A percentile compares a stretch with the other conserved stretches of the same genome.
phyloP scores from a whole-genome alignment of 495 filamentous ascomycete species.

The Penicillium mononematosum region DNA sequence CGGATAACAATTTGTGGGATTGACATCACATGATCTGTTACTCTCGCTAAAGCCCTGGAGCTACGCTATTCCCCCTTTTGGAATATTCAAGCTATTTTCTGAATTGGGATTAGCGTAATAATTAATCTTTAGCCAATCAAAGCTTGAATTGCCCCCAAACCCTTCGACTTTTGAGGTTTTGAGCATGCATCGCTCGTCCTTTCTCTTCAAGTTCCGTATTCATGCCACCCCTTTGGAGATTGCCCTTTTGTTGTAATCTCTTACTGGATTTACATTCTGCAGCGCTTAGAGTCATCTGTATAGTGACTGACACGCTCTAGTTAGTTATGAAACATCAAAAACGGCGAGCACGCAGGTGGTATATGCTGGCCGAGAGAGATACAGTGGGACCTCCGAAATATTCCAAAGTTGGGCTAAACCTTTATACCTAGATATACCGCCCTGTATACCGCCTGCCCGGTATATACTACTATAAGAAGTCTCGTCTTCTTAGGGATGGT shows the following conservation, averaged over 20 bases:
- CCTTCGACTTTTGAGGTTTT: neutral
- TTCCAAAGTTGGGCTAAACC: too few relatives aligned
- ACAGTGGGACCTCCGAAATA: too few relatives aligned
- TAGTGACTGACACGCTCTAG: neutral
- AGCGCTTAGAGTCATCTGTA: neutral
- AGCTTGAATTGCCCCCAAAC: neutral
- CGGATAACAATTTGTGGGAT: conserved; percentile 12
- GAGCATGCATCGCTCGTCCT: neutral
- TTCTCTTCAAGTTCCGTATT: neutral
- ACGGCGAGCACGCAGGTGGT: neutral
- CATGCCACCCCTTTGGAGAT: neutral
- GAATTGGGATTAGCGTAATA: neutral
- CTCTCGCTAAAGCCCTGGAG: conserved; percentile 1
- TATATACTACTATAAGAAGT: too few relatives aligned
- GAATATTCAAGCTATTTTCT: neutral
- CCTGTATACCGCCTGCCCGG: too few relatives aligned
- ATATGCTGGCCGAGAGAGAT: neutral
- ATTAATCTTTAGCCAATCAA: neutral
- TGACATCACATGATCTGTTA: conserved; percentile 4
- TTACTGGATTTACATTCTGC: neutral
- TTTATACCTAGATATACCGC: too few relatives aligned
- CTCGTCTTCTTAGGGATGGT: too few relatives aligned
- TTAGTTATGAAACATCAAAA: neutral
- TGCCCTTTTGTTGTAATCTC: too few relatives aligned
- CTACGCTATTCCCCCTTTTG: neutral